Base-by-base conservation (phyloP, 2,329 filamentous ascomycete species). In the Aspergillus candidus region DNA sequence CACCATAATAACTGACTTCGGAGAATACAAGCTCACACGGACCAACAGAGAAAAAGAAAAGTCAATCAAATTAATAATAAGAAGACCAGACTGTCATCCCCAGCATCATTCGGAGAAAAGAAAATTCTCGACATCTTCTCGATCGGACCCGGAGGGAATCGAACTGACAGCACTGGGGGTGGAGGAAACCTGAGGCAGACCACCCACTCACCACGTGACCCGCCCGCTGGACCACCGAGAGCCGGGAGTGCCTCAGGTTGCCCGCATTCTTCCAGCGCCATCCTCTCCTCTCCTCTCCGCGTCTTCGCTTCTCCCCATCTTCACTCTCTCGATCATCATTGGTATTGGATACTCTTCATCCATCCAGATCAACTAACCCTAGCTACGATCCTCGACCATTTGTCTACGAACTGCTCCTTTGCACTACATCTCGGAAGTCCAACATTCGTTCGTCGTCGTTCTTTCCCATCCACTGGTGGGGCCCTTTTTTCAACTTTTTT, bases 221-320 rank as follows among this genome's bases (percentile, higher is more conserved):
- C 14, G 35, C 38, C 50, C 51, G 35, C 45, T 54, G 41, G 44
- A 44, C 49, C 47, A 54, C 43, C 22, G 31, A 29, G 38, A 36
- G 47, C 6, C 22, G 22, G 22, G 10, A 5, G 22, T 27, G 22
- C 22, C 22, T 27, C 6, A 8, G 22, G 22, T 27, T 27, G 22
- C 22, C 22, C 22, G 22, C 22, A 27, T 39, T 13, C 29, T 18
- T 8, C 14, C 14, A 22, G 22, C 45, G 37, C 45, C 22, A 34
- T 40, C 32, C 17, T 40, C 44, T 17, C 32, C 22, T 35, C 17
- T 37, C 46, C 22, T 6, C 22, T 35, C 35, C 31, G 32, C 37
- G 13, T 8, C 11, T 18, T 38, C 39, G 41, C 32, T 31, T 32
- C 30, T 40, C 41, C 32, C n/a, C n/a, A 8, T 30, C 38, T 11